Conservation (phyloP, 805 yeast genomes). For the Saccharomycopsis sp. region DNA sequence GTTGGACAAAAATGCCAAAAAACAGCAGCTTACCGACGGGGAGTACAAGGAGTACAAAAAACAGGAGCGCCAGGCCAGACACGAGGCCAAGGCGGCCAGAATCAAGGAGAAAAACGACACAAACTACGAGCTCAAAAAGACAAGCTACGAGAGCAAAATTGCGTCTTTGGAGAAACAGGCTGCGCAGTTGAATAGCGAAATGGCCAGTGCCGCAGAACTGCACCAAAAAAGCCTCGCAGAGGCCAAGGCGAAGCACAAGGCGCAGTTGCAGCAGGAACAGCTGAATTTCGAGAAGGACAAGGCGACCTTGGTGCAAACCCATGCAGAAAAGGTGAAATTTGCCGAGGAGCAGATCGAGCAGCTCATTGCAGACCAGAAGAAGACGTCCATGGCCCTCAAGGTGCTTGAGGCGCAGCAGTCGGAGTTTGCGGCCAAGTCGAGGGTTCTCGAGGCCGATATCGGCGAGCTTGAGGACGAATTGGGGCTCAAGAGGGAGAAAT, state of each 20-base stretch:
- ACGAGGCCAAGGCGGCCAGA: conserved; percentile 13
- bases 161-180: conserved; percentile 12
- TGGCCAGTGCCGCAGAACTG: conserved; percentile 3
- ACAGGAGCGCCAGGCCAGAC: conserved; percentile 11
- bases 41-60: conserved; percentile 12
- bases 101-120: conserved; percentile 15
- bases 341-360: conserved; percentile 16
- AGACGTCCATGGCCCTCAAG: conserved; percentile 11
- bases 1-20: conserved; percentile 14
- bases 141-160: conserved; percentile 16
- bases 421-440: conserved; percentile 12
- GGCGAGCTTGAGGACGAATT: conserved; percentile 12
- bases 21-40: conserved; percentile 14
- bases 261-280: conserved; percentile 7
- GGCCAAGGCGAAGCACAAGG: conserved; percentile 12
- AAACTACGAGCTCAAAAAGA: conserved; percentile 13
- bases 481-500: conserved; percentile 1
- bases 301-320: conserved; percentile 14
- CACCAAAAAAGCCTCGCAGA: conserved; percentile 14
- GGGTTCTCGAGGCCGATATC: conserved; percentile 12
- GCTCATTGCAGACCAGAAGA: conserved; percentile 17
- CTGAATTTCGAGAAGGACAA: conserved; percentile 12
- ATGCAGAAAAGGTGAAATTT: conserved; percentile 6
- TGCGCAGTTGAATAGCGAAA: conserved; percentile 8
- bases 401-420: conserved; percentile 16